A percentile compares a stretch with the other conserved stretches of the same genome.
phyloP scores from a whole-genome alignment of 768 basidiomycete genomes.

The Asterophora lycoperdoides region DNA sequence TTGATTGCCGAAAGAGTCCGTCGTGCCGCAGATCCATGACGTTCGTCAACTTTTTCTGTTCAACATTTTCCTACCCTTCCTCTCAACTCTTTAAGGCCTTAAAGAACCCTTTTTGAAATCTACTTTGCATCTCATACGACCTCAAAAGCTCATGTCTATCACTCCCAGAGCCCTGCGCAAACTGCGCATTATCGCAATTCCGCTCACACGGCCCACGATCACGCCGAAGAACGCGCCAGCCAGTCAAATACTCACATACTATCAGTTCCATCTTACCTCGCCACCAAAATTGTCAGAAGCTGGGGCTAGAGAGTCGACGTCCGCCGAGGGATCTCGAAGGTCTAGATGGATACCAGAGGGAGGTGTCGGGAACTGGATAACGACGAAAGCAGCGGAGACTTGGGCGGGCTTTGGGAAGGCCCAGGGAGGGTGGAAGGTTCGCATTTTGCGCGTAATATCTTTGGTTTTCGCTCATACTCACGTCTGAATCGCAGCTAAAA shows the following conservation, averaged over 20 bases:
- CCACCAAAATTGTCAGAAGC: constrained; percentile 16
- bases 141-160: constrained; percentile 18
- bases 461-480: background rate
- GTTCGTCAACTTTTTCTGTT: background rate
- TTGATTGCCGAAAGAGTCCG: too few relatives aligned
- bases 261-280: constrained; percentile 38
- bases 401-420: constrained; percentile 73
- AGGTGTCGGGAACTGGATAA: constrained; percentile 45
- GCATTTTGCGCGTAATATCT: constrained; percentile 17
- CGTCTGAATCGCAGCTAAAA: constrained; percentile 39
- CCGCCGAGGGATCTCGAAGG: constrained; percentile 22
- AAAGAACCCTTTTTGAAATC: background rate
- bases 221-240: constrained; percentile 7
- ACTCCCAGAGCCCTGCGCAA: constrained; percentile 25
- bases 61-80: background rate
- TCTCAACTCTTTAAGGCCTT: background rate
- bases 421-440: constrained; percentile 70
- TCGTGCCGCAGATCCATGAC: constrained; percentile 9
- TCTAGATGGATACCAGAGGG: constrained; percentile 35
- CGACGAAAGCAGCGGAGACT: constrained; percentile 46
- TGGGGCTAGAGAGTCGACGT: constrained; percentile 9
- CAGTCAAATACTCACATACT: constrained; percentile 34
- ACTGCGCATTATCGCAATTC: constrained; percentile 43
- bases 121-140: background rate
- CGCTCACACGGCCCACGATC: constrained; percentile 35